Base-by-base conservation (phyloP, 352 stramenopile species). In the Phytophthora cryptogea region DNA sequence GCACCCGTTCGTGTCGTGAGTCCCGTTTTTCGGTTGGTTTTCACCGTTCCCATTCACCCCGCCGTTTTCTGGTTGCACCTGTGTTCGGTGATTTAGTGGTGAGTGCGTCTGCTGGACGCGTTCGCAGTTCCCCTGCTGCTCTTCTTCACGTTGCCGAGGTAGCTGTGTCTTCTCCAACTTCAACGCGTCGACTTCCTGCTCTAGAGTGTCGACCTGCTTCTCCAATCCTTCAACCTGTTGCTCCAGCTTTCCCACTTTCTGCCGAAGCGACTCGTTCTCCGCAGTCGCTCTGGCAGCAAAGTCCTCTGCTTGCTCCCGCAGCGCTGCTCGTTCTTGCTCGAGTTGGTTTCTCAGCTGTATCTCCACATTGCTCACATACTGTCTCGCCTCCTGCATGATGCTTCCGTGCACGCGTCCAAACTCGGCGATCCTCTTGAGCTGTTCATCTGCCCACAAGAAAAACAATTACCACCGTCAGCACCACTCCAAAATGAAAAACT, bases 371-470 rank as follows among this genome's bases (percentile, higher is more conserved):
- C 62, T 68, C 23, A 92, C 83, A 52, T 87, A 83, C 50, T 87
- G 64, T 45, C 80, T 88, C 3, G 83, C 80, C 55, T 92, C 80
- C 20, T 83, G 74, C 31, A 90, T 52, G 8, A 92, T 62, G 37
- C 66, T 88, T 3, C 76, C 78, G 58, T 89, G 80, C 11, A 88
- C 80, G 30, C 83, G 79, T 27, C 83, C 83, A 53, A 92, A 92
- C 53, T 92, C 83, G 1, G 78, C 74, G 51, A 92, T 92, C 32
- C 83, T 75, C 64, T 90, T 92, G 16, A 92, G 59, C 59, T 92
- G 83, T 39, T 92, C 78, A 52, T 88, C 83, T 92, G 37, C 9
- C 27, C 8, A 61, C 8, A 26, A 52, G 17, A 36, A 27, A 16
- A 39, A 44, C 27, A 35, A 20, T n/a, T 7, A 48, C 23, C 52